Percentiles rank a stretch among this genome's conserved stretches.
Conservation (phyloP, 1,139 yeast genomes). For the Tardiomyces digboiensis region DNA sequence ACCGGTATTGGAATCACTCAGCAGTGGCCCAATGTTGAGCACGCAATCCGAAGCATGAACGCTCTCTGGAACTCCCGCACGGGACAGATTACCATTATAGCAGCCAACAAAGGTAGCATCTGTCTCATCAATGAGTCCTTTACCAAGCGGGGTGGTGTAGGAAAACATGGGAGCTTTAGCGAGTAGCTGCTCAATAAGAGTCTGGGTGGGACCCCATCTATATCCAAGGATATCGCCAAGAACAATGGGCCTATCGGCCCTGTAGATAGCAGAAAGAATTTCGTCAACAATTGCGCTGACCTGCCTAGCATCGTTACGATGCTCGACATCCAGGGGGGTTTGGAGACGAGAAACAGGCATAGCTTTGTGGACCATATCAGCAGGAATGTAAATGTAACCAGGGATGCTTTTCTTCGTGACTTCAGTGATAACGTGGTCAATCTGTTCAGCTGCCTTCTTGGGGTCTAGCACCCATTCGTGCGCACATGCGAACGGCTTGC, state of each 20-base stretch:
- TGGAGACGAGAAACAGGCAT: conserved; percentile 29
- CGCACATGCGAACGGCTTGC: conserved; percentile 48
- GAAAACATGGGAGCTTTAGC: conserved; percentile 35
- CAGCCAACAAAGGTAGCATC: conserved; percentile 51
- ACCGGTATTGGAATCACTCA: conserved; percentile 35
- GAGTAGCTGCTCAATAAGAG: conserved; percentile 37
- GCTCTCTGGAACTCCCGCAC: conserved; percentile 32
- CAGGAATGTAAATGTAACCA: conserved; percentile 70
- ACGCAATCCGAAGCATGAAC: conserved; percentile 29
- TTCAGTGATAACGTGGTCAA: conserved; percentile 54
- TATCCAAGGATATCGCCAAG: conserved; percentile 58
- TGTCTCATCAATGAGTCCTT: conserved; percentile 55
- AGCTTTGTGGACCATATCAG: conserved; percentile 46
- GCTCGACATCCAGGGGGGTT: conserved; percentile 8
- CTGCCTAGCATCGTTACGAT: conserved; percentile 10
- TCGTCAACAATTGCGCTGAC: conserved; percentile 30
- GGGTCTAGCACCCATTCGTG: conserved; percentile 46
- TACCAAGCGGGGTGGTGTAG: conserved; percentile 40
- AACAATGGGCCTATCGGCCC: conserved; percentile 48
- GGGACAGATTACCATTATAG: conserved; percentile 46
- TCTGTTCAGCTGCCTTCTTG: conserved; percentile 40
- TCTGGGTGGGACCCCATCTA: conserved; percentile 37
- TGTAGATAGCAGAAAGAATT: conserved; percentile 42
- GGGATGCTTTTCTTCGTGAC: conserved; percentile 58
- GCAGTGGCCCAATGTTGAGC: conserved; percentile 32